phyloP scores from a whole-genome alignment of 176 grass and related monocot species.

The Zea mays region DNA sequence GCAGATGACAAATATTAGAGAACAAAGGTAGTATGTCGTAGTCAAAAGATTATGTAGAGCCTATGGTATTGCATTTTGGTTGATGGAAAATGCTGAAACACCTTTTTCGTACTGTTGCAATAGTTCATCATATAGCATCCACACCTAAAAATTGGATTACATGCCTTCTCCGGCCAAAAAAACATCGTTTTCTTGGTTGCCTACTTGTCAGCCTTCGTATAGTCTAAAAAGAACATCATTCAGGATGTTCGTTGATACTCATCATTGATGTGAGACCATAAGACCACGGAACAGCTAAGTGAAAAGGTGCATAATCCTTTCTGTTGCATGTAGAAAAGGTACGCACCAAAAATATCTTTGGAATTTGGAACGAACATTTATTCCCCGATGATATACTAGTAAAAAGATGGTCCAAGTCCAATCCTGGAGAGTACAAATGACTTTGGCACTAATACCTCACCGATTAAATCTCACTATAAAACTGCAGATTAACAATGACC shows the following conservation, averaged over 20 bases:
- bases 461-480: slow-evolving; percentile 1
- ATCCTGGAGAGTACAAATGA: slow-evolving; percentile 6
- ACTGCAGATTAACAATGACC: not conserved
- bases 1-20: no score
- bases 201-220: not conserved
- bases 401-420: slow-evolving; percentile 10
- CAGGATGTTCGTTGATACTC: not conserved
- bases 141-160: not conserved
- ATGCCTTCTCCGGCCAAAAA: not conserved
- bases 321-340: not conserved
- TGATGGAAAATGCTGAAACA: not conserved
- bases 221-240: not conserved
- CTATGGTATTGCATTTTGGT: not conserved
- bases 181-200: not conserved
- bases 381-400: not conserved
- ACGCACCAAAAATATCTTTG: not conserved
- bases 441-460: not conserved
- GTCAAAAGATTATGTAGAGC: not conserved
- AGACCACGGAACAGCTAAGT: not conserved
- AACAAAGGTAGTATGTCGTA: not conserved
- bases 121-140: not conserved
- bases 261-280: not conserved
- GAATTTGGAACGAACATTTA: not conserved
- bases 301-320: slow-evolving; percentile 1
- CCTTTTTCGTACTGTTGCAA: not conserved